Evolutionary conservation across 73 alveolate genomes (phyloP), one percentile per base, ranked within the genome.

Genomic region (Paramecium sonneborni): DNA sequence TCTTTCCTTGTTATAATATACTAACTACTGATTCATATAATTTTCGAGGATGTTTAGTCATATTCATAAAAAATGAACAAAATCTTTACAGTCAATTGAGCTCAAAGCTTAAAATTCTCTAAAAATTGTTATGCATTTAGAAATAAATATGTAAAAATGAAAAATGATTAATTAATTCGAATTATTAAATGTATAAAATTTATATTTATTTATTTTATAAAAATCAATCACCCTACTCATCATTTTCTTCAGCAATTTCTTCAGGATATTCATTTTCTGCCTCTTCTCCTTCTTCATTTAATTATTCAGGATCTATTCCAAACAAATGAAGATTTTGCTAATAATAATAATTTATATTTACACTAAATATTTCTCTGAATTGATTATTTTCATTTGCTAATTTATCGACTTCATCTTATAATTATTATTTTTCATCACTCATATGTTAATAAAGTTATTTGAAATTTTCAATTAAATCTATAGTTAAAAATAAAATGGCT

Each of bases 381-480:
- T 79, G 74, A 79, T 79, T 79, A 24, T 79, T 79, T 46, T 79
- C 90, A 46, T 79, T 79, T 23, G 90, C 69, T 79, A 79, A 46
- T 79, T 79, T 79, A 9, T 79, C 90, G 11, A 38, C 69, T 44
- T 79, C 90, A 6, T 79, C 90, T 26, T 38, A n/a, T 26, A 79
- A 44, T 43, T 32, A 32, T 44, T 39, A 6, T 24, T 79, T 79
- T 79, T 79, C 90, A 41, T 79, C 90, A 79, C 55, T 79, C 90
- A 79, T 18, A 79, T 79, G 69, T 79, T 79, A 9, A 44, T 79
- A 79, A 12, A 79, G 55, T 79, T 79, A 23, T 46, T 79, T 79
- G 74, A 79, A 79, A 24, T 79, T 79, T 34, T 79, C 90, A 79
- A 79, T 79, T 39, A 79, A 79, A 41, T 79, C 90, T 79, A 39